Base-by-base conservation (phyloP, 2,329 filamentous ascomycete genomes). In the Ceratocystis variospora region DNA sequence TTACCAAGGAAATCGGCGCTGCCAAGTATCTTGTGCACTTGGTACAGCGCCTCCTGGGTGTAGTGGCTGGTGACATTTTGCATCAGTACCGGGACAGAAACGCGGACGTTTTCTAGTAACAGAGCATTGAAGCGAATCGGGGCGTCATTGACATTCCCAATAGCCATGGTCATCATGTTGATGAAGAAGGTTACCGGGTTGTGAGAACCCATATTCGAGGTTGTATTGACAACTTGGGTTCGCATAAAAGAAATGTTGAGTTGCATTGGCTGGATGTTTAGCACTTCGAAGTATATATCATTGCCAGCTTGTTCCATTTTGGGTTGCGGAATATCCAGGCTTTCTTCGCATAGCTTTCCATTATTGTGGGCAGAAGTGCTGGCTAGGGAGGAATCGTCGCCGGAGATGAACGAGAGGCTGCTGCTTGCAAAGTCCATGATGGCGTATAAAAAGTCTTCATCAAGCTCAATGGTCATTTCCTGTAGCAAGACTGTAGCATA, bases 181-280 rank as follows among this genome's bases (percentile, higher is more conserved):
- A 97, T 86, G 74, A 96, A 92, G 78, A 97, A 99, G 92, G 97
- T 97, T 75, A 99, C 82, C 0, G 95, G 95, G 73, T 96, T 99
- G 53, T 84, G 86, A 1, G 90, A 90, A 15, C 90, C 90, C 61
- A 91, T 88, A 71, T 94, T 95, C 74, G 97, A 92, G 74, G 97
- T 93, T 1, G 90, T 93, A 70, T 99, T 99, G 77, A 99, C 88
- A 10, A 91, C 86, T 75, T 99, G 94, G 0, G 94, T 99, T 22
- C 94, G 87, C 75, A 99, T 95, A 73, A 99, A 96, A 0, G 94
- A 97, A 64, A 99, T 79, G 77, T 99, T 91, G 62, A 99, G 83
- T 75, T 99, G 95, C 89, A 97, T 97, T 0, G 94, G 95, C 74
- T 99, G 95, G 64, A 99, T 87, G 74, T 97, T 96, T 68, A 99